These are phyloP conservation scores for Sporobolomyces roseus DNA, from an alignment of 768 basidiomycete genomes.

Conservation along the genomic window DNA sequence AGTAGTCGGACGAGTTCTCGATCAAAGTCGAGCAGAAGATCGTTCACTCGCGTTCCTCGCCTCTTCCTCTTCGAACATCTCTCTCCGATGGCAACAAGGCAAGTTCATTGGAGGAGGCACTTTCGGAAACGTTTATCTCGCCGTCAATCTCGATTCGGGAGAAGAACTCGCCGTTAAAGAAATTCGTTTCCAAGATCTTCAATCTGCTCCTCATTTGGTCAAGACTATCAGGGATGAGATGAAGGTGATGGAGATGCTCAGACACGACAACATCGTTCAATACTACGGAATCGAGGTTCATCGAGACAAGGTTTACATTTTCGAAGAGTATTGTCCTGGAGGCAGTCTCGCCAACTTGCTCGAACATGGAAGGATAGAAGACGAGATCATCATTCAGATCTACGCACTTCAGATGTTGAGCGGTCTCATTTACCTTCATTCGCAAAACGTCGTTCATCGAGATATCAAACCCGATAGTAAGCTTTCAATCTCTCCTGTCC, in stretches of 20 bases:
- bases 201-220: conserved; percentile 79
- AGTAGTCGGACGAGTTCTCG: conserved; percentile 82
- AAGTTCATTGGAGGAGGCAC: conserved; percentile 98
- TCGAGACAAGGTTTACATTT: conserved; percentile 96
- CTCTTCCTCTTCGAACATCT: conserved; percentile 90
- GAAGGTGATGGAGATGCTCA: conserved; percentile 94
- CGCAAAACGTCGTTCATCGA: conserved; percentile 84
- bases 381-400: conserved; percentile 89
- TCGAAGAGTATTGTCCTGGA: conserved; percentile 96
- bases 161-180: conserved; percentile 99
- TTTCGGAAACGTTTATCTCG: conserved; percentile 98
- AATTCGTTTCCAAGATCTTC: conserved; percentile 91
- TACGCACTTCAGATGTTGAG: conserved; percentile 97
- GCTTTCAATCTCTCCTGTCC: conserved; percentile 47
- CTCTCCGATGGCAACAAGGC: conserved; percentile 96
- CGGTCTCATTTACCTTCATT: conserved; percentile 88
- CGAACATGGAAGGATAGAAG: conserved; percentile 91
- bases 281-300: conserved; percentile 99
- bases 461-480: conserved; percentile 98
- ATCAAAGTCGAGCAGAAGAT: conserved; percentile 89
- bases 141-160: conserved; percentile 91
- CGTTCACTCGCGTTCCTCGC: conserved; percentile 89
- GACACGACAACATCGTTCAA: conserved; percentile 95
- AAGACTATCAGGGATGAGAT: conserved; percentile 93
- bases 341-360: conserved; percentile 83